Evolutionary conservation across 2,329 filamentous ascomycete genomes (phyloP).

Genomic region (Hymenoscyphus repandus): DNA sequence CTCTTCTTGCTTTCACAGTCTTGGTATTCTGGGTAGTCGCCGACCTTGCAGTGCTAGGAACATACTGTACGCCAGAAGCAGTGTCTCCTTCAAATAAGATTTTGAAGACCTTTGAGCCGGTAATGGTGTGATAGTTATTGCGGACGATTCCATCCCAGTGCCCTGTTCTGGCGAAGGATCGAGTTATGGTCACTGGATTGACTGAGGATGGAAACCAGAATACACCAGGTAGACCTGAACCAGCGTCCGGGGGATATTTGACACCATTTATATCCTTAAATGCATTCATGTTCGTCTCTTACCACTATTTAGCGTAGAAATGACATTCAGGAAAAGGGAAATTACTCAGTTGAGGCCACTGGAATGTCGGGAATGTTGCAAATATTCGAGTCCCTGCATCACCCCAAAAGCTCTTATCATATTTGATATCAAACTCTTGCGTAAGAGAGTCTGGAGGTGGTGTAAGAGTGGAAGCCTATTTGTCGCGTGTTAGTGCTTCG

Average conservation of each 20-base stretch:
- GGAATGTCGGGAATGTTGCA: conserved; percentile 1
- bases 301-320: not conserved
- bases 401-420: not conserved
- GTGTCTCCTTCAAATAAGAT: not conserved
- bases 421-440: not conserved
- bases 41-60: not conserved
- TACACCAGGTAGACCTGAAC: not conserved
- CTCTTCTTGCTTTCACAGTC: conserved; percentile 14
- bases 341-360: conserved; percentile 2
- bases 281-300: not conserved
- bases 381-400: not conserved
- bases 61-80: not conserved
- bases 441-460: not conserved
- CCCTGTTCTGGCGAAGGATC: not conserved
- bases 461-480: not conserved
- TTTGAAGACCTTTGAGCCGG: not conserved
- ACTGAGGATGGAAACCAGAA: not conserved
- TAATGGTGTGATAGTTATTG: conserved; percentile 1
- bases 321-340: not conserved
- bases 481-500: not conserved
- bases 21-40: not conserved
- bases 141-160: conserved; percentile 1
- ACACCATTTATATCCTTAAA: not conserved
- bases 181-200: not conserved
- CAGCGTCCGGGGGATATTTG: conserved; percentile 1